phyloP scores from a whole-genome alignment of 1,284 basidiomycete species.

The Malassezia dermatis region DNA sequence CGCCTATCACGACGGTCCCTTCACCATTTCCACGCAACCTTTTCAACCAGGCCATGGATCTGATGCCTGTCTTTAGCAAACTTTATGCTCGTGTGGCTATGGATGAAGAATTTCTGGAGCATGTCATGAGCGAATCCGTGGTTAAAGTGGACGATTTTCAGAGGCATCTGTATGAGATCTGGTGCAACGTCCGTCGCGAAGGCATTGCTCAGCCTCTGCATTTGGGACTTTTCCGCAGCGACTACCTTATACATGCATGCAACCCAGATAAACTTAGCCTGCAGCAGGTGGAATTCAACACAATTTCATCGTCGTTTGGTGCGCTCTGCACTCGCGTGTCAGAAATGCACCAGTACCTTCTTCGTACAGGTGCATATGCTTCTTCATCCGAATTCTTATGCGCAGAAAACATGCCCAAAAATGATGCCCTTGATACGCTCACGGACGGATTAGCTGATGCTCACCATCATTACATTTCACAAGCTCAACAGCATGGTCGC shows the following conservation, averaged over 20 bases:
- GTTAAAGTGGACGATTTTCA: slow-evolving; percentile 79
- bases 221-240: slow-evolving; percentile 86
- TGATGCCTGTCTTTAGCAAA: slow-evolving; percentile 72
- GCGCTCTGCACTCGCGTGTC: slow-evolving; percentile 64
- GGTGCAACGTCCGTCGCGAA: slow-evolving; percentile 56
- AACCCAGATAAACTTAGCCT: slow-evolving; percentile 51
- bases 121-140: slow-evolving; percentile 69
- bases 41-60: slow-evolving; percentile 59
- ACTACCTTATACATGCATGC: slow-evolving; percentile 73
- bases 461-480: slow-evolving; percentile 62
- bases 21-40: slow-evolving; percentile 69
- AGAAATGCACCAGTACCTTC: slow-evolving; percentile 57
- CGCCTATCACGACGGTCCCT: slow-evolving; percentile 76
- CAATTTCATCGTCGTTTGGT: slow-evolving; percentile 86
- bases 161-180: slow-evolving; percentile 71
- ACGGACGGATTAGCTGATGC: slow-evolving; percentile 67
- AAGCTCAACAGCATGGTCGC: background rate
- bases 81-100: slow-evolving; percentile 75
- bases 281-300: slow-evolving; percentile 98
- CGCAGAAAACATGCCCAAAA: slow-evolving; percentile 60
- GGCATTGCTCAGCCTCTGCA: slow-evolving; percentile 59
- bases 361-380: slow-evolving; percentile 54
- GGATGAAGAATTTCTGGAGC: slow-evolving; percentile 68
- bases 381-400: slow-evolving; percentile 55
- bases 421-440: slow-evolving; percentile 63